phyloP scores from a whole-genome alignment of 2,329 filamentous ascomycete species.

The Exutisphaerella laricina region DNA sequence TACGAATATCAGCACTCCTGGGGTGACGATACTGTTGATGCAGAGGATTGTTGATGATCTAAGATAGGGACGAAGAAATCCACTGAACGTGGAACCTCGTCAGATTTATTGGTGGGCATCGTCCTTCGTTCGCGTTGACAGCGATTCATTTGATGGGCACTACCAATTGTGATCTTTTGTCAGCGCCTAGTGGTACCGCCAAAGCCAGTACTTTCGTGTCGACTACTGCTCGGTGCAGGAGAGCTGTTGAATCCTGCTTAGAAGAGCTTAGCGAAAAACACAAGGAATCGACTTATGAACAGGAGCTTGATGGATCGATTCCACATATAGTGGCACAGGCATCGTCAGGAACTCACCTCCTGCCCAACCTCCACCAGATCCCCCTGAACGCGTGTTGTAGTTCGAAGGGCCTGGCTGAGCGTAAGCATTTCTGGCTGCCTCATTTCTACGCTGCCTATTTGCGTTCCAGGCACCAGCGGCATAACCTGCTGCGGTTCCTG shows the following conservation, averaged over 20 bases:
- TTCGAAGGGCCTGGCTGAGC: constrained; percentile 30
- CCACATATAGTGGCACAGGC: no score
- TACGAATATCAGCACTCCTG: no score
- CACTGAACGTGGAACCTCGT: no score
- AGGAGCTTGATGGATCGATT: constrained; percentile 12
- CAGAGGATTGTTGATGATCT: neutral
- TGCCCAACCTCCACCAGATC: constrained; percentile 13
- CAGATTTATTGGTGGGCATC: no score
- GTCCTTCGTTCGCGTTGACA: neutral
- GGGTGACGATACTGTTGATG: no score
- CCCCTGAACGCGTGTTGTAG: neutral
- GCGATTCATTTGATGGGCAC: neutral
- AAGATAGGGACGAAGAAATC: neutral
- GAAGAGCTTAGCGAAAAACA: neutral
- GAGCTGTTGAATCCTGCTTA: constrained; percentile 12
- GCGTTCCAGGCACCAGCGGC: constrained; percentile 20
- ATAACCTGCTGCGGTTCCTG: constrained; percentile 53
- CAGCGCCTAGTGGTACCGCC: constrained; percentile 30
- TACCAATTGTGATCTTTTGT: constrained; percentile 7
- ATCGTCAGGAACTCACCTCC: no score
- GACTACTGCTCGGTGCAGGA: constrained; percentile 25
- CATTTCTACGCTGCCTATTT: constrained; percentile 19
- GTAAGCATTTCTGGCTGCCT: constrained; percentile 30
- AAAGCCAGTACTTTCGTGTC: constrained; percentile 34
- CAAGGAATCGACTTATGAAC: neutral